Evolutionary conservation across 2,329 filamentous ascomycete species (phyloP), one percentile per base, ranked within the genome.

Genomic region (Penicillium aurantiogriseum): DNA sequence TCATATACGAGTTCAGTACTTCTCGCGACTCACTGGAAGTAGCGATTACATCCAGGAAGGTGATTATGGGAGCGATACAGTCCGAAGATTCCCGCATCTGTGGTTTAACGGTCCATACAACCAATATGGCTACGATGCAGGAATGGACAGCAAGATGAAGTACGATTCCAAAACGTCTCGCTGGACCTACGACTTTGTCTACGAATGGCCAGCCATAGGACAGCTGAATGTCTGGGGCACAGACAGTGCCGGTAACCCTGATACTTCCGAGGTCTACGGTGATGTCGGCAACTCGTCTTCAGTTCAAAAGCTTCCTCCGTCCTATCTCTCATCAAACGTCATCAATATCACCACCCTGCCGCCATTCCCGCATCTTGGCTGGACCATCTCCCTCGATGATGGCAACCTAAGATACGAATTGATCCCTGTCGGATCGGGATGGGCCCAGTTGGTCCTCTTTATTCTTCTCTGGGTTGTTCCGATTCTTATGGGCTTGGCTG

Each of bases 211-310:
- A 2, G 80, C 81, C 2, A 72, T 80, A 42, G 80, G 85, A 54
- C 85, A 88, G 67, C 73, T 87, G 58, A 88, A 87, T 63, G 78
- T 86, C 9, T 88, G 86, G 86, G 86, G 86, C 44, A 82, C 87
- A 69, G 85, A 88, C 64, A 80, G 80, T 0, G 80, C 87, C 69
- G 84, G 85, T 29, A 74, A 81, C 59, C 85, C 86, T 0, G 86
- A 88, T 70, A 78, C 83, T 57, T 80, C 80, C 2, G 79, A 77
- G 57, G 80, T 86, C 3, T 82, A 80, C 56, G 86, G 86, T 27
- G 86, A 88, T 68, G 78, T 85, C 27, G 83, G 88, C 64, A 74
- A 75, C 29, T 85, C 88, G 65, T 76, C 76, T 10, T 76, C 88
- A 5, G 73, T 88, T 31, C 85, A 88, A 68, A 82, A 84, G 27